phyloP scores from a whole-genome alignment of 768 basidiomycete species.

The Mycena rosella region DNA sequence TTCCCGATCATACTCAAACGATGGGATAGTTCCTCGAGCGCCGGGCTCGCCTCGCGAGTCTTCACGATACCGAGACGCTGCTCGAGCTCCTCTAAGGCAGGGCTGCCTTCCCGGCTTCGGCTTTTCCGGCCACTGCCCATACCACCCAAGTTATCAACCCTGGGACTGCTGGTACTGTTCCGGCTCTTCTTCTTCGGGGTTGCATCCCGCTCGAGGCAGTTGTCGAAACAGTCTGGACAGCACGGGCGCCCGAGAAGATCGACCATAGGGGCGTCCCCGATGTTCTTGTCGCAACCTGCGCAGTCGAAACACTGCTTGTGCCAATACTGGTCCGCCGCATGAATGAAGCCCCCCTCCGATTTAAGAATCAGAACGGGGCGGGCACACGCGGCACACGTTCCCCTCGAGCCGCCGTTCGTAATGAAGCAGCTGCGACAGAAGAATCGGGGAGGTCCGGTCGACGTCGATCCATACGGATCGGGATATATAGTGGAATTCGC shows the following conservation, averaged over 20 bases:
- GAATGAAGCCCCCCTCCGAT: slow-evolving; percentile 82
- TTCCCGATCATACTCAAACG: slow-evolving; percentile 56
- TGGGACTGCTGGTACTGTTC: slow-evolving; percentile 47
- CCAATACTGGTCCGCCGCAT: slow-evolving; percentile 79
- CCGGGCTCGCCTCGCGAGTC: slow-evolving; percentile 68
- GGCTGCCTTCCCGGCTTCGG: slow-evolving; percentile 66
- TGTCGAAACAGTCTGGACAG: slow-evolving; percentile 86
- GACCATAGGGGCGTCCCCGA: slow-evolving; percentile 82
- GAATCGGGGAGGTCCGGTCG: slow-evolving; percentile 63
- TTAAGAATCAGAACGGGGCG: slow-evolving; percentile 82
- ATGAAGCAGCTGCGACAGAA: slow-evolving; percentile 83
- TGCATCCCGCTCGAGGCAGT: slow-evolving; percentile 69
- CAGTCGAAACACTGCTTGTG: slow-evolving; percentile 88
- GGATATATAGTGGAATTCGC: slow-evolving; percentile 90
- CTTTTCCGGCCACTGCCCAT: slow-evolving; percentile 51
- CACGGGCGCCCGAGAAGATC: slow-evolving; percentile 87
- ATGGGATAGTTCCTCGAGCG: slow-evolving; percentile 63
- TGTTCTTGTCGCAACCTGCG: slow-evolving; percentile 75
- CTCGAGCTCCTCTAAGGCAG: slow-evolving; percentile 74
- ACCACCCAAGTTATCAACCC: slow-evolving; percentile 56
- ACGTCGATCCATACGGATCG: slow-evolving; percentile 61
- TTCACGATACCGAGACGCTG: slow-evolving; percentile 69
- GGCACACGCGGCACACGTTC: slow-evolving; percentile 74
- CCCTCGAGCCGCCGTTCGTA: slow-evolving; percentile 81
- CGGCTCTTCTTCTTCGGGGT: slow-evolving; percentile 60